phyloP scores from a whole-genome alignment of 495 filamentous ascomycete genomes.

The Xylaria cubensis region DNA sequence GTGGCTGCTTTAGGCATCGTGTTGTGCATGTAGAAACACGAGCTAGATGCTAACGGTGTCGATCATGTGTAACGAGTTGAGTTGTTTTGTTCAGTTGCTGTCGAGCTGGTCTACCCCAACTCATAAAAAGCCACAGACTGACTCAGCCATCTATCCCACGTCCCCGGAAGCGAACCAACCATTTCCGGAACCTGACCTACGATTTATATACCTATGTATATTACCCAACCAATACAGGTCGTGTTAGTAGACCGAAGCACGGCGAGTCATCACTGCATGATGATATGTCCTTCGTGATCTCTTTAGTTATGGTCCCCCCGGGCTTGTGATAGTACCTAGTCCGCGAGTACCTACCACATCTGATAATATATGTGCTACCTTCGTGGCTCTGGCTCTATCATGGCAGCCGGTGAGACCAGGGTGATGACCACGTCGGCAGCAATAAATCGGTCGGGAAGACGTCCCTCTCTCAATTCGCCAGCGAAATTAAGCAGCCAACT shows the following conservation, averaged over 20 bases:
- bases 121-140: constrained; percentile 1
- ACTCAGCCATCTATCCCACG: constrained; percentile 12
- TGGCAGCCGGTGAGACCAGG: neutral
- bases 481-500: constrained; percentile 11
- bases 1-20: neutral
- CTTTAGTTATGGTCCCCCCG: neutral
- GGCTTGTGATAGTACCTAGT: neutral
- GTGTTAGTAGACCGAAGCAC: neutral
- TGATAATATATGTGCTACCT: neutral
- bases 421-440: constrained; percentile 4
- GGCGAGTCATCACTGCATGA: constrained; percentile 13
- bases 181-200: neutral
- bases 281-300: neutral
- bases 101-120: constrained; percentile 2
- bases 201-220: neutral
- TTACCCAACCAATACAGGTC: constrained; percentile 1
- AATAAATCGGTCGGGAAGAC: neutral
- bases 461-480: constrained; percentile 1
- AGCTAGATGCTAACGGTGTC: constrained; percentile 1
- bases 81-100: neutral
- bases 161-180: constrained; percentile 20
- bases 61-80: constrained; percentile 11
- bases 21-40: neutral
- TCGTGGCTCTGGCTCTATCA: neutral
- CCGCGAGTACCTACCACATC: constrained; percentile 6